A percentile compares a stretch with the other conserved stretches of the same genome.
Conservation (phyloP, 768 basidiomycete species). For the Hysterangium stoloniferum region DNA sequence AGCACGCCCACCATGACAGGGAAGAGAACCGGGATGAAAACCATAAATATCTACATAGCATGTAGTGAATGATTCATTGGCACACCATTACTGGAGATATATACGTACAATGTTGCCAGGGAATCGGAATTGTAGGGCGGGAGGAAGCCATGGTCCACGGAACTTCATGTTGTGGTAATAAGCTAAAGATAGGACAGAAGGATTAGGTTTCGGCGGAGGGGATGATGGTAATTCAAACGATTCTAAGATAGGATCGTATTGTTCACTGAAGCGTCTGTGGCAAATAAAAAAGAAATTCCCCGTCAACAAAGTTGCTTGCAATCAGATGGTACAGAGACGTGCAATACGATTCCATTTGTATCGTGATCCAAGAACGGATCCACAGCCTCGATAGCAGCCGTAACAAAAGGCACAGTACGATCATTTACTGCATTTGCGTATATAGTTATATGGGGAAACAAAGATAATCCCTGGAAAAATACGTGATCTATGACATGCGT, state of each 20-base stretch:
- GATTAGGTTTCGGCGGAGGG: constrained; percentile 26
- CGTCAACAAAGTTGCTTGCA: neutral
- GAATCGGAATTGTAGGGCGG: constrained; percentile 49
- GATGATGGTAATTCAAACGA: constrained; percentile 44
- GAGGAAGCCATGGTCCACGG: constrained; percentile 43
- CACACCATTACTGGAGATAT: neutral
- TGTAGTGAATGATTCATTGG: constrained; percentile 6
- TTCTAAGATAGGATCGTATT: constrained; percentile 51
- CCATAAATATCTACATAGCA: constrained; percentile 39
- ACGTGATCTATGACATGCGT: constrained; percentile 41
- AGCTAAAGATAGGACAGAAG: constrained; percentile 30
- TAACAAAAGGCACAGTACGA: constrained; percentile 74
- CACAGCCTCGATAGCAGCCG: constrained; percentile 59
- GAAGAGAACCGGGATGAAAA: constrained; percentile 55
- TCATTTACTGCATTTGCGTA: constrained; percentile 84
- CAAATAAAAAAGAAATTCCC: constrained; percentile 6
- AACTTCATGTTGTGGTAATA: constrained; percentile 40
- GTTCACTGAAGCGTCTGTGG: constrained; percentile 45
- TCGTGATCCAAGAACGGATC: constrained; percentile 58
- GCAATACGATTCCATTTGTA: constrained; percentile 58
- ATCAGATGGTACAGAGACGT: constrained; percentile 17
- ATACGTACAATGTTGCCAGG: constrained; percentile 63
- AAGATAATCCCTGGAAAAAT: constrained; percentile 64
- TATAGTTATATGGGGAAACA: constrained; percentile 60
- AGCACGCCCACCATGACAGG: constrained; percentile 48